Percentiles rank a stretch among this genome's conserved stretches.
Conservation (phyloP, 257 asterid species). For the Phtheirospermum japonicum region DNA sequence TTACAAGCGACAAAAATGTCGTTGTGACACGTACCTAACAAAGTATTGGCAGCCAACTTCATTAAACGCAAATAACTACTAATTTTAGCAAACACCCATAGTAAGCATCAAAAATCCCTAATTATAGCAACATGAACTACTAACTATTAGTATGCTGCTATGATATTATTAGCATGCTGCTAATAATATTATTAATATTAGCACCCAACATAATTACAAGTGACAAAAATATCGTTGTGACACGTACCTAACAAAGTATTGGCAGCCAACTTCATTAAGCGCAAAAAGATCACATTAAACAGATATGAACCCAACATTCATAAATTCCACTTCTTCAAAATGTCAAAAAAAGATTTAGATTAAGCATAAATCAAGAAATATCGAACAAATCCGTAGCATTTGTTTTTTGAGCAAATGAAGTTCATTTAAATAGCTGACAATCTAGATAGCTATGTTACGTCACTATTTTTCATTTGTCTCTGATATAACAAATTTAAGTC, state of each 20-base stretch:
- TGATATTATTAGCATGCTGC: too few species aligned
- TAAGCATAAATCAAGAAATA: not conserved
- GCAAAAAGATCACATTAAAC: not conserved
- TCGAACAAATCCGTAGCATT: slow-evolving; percentile 10
- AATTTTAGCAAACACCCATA: too few species aligned
- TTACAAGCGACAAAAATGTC: too few species aligned
- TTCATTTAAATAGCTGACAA: slow-evolving; percentile 12
- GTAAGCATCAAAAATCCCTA: too few species aligned
- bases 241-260: not conserved
- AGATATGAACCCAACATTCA: too few species aligned
- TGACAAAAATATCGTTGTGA: too few species aligned
- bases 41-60: not conserved
- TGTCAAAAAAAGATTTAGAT: too few species aligned
- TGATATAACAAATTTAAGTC: not conserved
- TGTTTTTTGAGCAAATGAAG: slow-evolving; percentile 10
- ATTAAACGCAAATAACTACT: slow-evolving; percentile 2
- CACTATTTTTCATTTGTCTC: not conserved
- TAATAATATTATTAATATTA: too few species aligned
- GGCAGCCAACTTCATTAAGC: slow-evolving; percentile 2
- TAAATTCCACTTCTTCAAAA: too few species aligned
- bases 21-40: not conserved
- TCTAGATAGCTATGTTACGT: not conserved
- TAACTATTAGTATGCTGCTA: too few species aligned
- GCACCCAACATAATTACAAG: too few species aligned
- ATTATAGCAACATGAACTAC: too few species aligned